A percentile compares a stretch with the other conserved stretches of the same genome.
These are phyloP conservation scores for Ceratocystis diversiconidia DNA, from an alignment of 2,329 filamentous ascomycete species.

Conservation along the genomic window DNA sequence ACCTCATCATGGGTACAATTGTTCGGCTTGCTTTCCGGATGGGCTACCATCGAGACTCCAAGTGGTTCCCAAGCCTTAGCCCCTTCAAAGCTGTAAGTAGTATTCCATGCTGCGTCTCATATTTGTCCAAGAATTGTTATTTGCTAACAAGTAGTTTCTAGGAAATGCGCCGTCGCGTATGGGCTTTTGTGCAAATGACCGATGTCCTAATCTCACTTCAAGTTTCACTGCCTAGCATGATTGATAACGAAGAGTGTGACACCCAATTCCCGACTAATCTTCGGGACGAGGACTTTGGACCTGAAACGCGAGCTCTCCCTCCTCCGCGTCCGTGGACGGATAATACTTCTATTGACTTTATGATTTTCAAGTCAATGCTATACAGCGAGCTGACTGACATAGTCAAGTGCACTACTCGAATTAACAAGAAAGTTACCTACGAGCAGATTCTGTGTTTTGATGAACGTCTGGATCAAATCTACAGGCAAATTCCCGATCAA, in stretches of 20 bases:
- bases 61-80: slow-evolving; percentile 55
- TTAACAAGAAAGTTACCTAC: slow-evolving; percentile 43
- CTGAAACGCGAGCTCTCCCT: slow-evolving; percentile 52
- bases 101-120: not conserved
- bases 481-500: slow-evolving; percentile 58
- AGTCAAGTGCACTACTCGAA: slow-evolving; percentile 46
- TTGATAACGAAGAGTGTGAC: slow-evolving; percentile 61
- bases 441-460: slow-evolving; percentile 52
- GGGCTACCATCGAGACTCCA: slow-evolving; percentile 67
- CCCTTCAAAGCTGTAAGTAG: slow-evolving; percentile 53
- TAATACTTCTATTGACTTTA: slow-evolving; percentile 62
- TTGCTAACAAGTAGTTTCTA: slow-evolving; percentile 22
- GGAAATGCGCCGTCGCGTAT: slow-evolving; percentile 57
- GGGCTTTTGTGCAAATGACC: slow-evolving; percentile 57
- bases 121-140: not conserved
- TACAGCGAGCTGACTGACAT: slow-evolving; percentile 58
- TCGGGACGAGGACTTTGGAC: slow-evolving; percentile 66
- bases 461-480: slow-evolving; percentile 44
- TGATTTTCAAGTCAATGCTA: slow-evolving; percentile 59
- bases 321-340: slow-evolving; percentile 52
- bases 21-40: slow-evolving; percentile 50
- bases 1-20: slow-evolving; percentile 41
- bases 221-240: slow-evolving; percentile 51
- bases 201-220: slow-evolving; percentile 70
- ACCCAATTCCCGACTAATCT: slow-evolving; percentile 62